Evolutionary conservation across 2,329 filamentous ascomycete species (phyloP).

Genomic region (Plectosphaerella plurivora): DNA sequence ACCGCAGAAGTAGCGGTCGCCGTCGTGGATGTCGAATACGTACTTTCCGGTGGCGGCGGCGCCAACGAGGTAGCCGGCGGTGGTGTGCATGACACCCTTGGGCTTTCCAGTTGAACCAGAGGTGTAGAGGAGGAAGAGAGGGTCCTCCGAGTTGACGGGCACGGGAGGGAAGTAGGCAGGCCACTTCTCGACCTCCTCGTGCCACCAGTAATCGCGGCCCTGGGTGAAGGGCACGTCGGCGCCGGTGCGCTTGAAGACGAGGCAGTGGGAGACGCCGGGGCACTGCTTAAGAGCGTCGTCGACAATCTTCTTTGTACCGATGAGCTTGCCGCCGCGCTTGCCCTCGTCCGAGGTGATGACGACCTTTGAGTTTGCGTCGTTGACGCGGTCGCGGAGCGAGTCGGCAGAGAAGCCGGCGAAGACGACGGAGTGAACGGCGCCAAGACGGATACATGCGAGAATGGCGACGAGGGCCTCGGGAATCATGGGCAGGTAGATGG

Average conservation of each 20-base stretch:
- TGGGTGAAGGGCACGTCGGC: constrained; percentile 86
- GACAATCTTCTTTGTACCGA: constrained; percentile 98
- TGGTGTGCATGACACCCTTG: constrained; percentile 98
- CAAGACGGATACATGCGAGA: constrained; percentile 86
- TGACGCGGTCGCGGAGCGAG: constrained; percentile 89
- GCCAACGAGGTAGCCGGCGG: constrained; percentile 89
- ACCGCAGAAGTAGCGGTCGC: constrained; percentile 93
- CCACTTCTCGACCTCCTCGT: constrained; percentile 97
- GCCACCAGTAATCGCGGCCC: constrained; percentile 94
- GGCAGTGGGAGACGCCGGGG: constrained; percentile 76
- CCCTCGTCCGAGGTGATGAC: constrained; percentile 98
- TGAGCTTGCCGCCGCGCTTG: constrained; percentile 94
- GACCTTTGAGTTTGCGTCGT: constrained; percentile 85
- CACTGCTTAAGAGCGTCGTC: constrained; percentile 97
- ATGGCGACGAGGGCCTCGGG: constrained; percentile 91
- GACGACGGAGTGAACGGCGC: constrained; percentile 93
- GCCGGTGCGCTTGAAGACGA: constrained; percentile 94
- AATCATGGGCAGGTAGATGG: constrained; percentile 98
- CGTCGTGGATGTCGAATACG: constrained; percentile 95
- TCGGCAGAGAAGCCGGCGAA: constrained; percentile 98
- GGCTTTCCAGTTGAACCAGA: constrained; percentile 98
- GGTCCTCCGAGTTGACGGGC: constrained; percentile 88
- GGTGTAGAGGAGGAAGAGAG: constrained; percentile 95
- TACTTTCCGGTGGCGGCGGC: constrained; percentile 95
- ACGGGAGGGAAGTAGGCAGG: constrained; percentile 88